phyloP scores from a whole-genome alignment of 768 basidiomycete genomes.

The Termitomyces sp. region DNA sequence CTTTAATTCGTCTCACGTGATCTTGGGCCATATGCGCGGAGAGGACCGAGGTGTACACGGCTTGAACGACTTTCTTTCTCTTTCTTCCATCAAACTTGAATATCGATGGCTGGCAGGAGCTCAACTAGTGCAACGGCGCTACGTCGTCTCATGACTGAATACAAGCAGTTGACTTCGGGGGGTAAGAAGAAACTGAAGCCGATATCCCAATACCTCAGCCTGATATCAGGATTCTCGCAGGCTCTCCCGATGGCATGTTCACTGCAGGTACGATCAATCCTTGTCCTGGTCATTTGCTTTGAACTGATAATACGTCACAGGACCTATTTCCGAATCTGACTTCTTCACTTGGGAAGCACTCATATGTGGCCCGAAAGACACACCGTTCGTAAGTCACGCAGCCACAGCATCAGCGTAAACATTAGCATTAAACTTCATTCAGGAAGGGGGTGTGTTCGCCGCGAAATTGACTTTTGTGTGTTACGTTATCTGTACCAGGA shows the following conservation, averaged over 20 bases:
- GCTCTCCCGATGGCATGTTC: conserved; percentile 93
- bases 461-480: conserved; percentile 91
- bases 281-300: neutral
- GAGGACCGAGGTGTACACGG: neutral
- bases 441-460: conserved; percentile 95
- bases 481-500: conserved; percentile 16
- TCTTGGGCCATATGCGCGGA: too few species aligned
- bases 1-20: too few species aligned
- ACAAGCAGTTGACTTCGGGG: conserved; percentile 80
- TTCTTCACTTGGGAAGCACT: conserved; percentile 97
- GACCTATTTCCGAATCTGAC: conserved; percentile 87
- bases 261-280: conserved; percentile 61
- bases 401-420: neutral
- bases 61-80: neutral
- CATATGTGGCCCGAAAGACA: conserved; percentile 91
- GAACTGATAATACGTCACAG: conserved; percentile 32
- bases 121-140: conserved; percentile 68
- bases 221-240: conserved; percentile 31
- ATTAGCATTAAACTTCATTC: conserved; percentile 5
- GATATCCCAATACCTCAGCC: conserved; percentile 5
- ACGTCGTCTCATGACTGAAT: conserved; percentile 89
- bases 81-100: neutral
- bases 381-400: conserved; percentile 72
- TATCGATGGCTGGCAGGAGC: conserved; percentile 49
- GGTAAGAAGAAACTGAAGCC: conserved; percentile 38